phyloP scores from a whole-genome alignment of 2,329 filamentous ascomycete species.

The Venturia effusa region DNA sequence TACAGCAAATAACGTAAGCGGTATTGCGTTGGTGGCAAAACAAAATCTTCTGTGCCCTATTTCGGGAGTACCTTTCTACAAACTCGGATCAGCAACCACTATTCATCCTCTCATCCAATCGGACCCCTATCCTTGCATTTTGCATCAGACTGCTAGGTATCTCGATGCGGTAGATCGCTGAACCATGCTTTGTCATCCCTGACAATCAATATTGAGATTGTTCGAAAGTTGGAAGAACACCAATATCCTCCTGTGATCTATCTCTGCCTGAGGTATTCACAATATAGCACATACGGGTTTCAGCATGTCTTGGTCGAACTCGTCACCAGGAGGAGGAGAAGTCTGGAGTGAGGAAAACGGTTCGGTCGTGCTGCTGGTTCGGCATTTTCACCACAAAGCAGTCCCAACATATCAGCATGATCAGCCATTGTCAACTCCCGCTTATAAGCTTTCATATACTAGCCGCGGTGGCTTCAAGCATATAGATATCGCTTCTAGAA shows the following conservation, averaged over 20 bases:
- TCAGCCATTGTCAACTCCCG: background rate
- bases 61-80: background rate
- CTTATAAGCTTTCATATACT: background rate
- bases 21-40: background rate
- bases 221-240: background rate
- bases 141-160: background rate
- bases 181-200: background rate
- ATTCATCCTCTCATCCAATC: background rate
- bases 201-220: background rate
- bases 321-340: background rate
- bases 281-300: no score
- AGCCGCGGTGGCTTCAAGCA: background rate
- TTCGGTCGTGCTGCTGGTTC: background rate
- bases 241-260: background rate
- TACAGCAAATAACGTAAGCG: background rate
- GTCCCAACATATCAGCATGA: background rate
- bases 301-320: background rate
- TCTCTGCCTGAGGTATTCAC: background rate
- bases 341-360: background rate
- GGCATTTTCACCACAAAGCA: background rate
- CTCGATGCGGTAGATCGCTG: background rate
- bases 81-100: background rate
- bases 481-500: slow-evolving; percentile 1
- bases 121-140: background rate
- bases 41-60: background rate